A percentile compares a stretch with the other conserved stretches of the same genome.
phyloP scores from a whole-genome alignment of 495 filamentous ascomycete species.

The Penicillium arizonense region DNA sequence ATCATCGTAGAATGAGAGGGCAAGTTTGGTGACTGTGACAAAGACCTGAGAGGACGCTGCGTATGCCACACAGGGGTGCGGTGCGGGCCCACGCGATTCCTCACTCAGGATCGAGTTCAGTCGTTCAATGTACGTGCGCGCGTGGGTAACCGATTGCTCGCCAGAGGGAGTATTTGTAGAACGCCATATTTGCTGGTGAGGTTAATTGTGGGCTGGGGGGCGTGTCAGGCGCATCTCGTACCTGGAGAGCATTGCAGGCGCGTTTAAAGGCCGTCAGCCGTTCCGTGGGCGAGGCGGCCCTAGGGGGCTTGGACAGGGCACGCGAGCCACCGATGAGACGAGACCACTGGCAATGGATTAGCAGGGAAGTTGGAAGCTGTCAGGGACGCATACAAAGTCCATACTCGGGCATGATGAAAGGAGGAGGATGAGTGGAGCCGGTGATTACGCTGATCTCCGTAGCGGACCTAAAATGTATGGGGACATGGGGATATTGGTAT shows the following conservation, averaged over 20 bases:
- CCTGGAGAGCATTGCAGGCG: constrained; percentile 80
- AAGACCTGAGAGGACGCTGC: constrained; percentile 83
- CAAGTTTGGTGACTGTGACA: constrained; percentile 81
- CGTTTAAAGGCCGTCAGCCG: constrained; percentile 88
- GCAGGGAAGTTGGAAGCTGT: not conserved
- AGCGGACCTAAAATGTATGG: too few species aligned
- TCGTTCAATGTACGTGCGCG: constrained; percentile 57
- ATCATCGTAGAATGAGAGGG: constrained; percentile 73
- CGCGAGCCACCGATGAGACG: constrained; percentile 83
- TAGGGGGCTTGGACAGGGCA: constrained; percentile 59
- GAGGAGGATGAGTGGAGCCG: constrained; percentile 25
- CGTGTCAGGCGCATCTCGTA: constrained; percentile 34
- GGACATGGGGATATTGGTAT: too few species aligned
- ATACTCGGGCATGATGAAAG: constrained; percentile 28
- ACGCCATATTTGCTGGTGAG: constrained; percentile 72
- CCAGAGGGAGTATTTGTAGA: constrained; percentile 52
- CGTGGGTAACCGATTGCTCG: constrained; percentile 48
- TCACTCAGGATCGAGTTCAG: constrained; percentile 81
- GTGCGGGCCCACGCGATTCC: constrained; percentile 81
- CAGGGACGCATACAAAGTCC: constrained; percentile 38
- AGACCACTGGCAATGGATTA: constrained; percentile 64
- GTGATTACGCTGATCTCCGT: constrained; percentile 21
- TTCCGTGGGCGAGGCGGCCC: constrained; percentile 74
- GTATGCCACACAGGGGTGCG: constrained; percentile 85
- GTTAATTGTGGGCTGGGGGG: constrained; percentile 10